Evolutionary conservation across 2,329 filamentous ascomycete species (phyloP), one percentile per base, ranked within the genome.

Genomic region (Cadophora sp.): DNA sequence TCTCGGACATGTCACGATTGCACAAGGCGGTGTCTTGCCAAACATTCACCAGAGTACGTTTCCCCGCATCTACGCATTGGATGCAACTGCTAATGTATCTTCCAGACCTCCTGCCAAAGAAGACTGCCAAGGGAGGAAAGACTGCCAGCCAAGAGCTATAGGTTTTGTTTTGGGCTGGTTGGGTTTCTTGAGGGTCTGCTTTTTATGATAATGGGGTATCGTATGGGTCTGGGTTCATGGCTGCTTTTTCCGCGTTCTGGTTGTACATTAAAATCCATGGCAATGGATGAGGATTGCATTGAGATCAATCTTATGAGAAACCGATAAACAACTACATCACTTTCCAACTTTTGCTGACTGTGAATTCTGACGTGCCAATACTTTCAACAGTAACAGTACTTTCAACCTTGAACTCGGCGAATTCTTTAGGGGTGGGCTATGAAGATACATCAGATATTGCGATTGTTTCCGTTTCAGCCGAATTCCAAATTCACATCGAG

Each of bases 51-150:
- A 96, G 85, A 97, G 93, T 97, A 89, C 76, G 93, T 88, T 73
- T 69, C 60, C 66, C 22, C 2, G 11, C 27, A 7, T 27, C 11
- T 30, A 3, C 24, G 53, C 5, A 18, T 24, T 51, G 6, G 5
- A 41, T 33, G 3, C 43, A 63, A 59, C 45, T 66, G 30, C 73
- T 79, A 73, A 78, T 70, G 51, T n/a, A 20, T 30, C 14, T 58
- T 51, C n/a, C 78, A 97, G 95, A 99, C 86, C 91, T 99, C 72
- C 90, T 99, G 74, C 96, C 96, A 80, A 98, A 99, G 94, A 98
- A 98, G 93, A 97, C 96, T 66, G 87, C 90, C 81, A 97, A 98
- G 92, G 86, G 87, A 81, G 92, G 92, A 84, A 97, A 97, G 90
- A 91, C 89, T 81, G 86, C 89, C 77, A 97, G 93, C 85, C 94